Evolutionary conservation across 2,329 filamentous ascomycete species (phyloP), one percentile per base, ranked within the genome.

Genomic region (Chaetothyriales sp.): DNA sequence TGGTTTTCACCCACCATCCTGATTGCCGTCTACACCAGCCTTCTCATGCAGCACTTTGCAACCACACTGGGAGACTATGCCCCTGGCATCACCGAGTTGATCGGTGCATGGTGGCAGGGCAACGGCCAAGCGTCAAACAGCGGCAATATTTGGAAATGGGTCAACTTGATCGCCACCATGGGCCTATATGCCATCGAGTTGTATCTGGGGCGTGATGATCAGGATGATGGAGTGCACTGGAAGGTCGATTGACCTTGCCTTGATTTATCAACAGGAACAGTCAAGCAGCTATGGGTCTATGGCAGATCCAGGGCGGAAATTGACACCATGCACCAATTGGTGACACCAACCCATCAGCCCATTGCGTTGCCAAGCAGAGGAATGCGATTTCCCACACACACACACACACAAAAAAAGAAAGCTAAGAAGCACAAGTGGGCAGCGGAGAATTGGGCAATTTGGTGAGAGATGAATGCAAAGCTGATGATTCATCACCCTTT

Each of bases 1-100:
- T 95, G 89, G 80, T 96, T 95, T 69, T 92, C 86, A 18, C 90
- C 92, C 0, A 93, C 86, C 20, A 93, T 96, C 51, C 75, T 98
- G 50, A 90, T 98, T 54, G 85, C 92, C 3, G 89, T 96, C 26
- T 98, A 98, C 67, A 98, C 92, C 1, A 95, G 89, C 67, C 70
- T 98, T 48, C 71, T 98, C 32, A 83, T 96, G 72, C 92, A 96
- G 66, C 92, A 98, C 66, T 96, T 98, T 63, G 85, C 87, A 4
- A 83, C 84, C 9, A 83, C 76, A 15, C 78, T 70, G 19, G 70
- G 75, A 49, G 79, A 65, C 22, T 70, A 64, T 67, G 72, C 65
- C 53, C 58, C 58, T 20, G 58, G 58, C 10, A 49, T 60, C 10
- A 72, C 83, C 55, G 80, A 79, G 1, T 77, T 78, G 2, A 78